A percentile compares a stretch with the other conserved stretches of the same genome.
Evolutionary conservation across 176 grass and related monocot genomes (phyloP).

Genomic region (Aegilops umbellulata): DNA sequence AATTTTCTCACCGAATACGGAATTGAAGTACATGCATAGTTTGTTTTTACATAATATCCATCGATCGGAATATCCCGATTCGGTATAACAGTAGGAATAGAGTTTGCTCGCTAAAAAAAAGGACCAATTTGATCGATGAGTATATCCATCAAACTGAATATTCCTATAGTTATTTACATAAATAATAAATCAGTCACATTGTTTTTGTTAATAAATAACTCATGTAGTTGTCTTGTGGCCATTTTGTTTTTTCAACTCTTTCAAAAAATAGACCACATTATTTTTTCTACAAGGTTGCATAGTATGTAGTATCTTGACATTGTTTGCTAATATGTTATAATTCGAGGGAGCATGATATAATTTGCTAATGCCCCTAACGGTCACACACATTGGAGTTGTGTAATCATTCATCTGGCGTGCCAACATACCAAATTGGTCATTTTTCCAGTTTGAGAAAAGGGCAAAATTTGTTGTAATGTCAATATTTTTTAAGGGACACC

Average conservation of each 20-base stretch:
- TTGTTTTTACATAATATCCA: too few relatives aligned
- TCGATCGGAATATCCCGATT: too few relatives aligned
- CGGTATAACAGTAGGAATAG: too few relatives aligned
- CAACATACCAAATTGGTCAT: background rate
- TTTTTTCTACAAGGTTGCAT: background rate
- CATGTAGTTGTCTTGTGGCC: background rate
- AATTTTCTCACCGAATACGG: background rate
- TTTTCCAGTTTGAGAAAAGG: background rate
- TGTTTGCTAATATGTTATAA: background rate
- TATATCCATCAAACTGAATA: background rate
- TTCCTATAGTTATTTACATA: background rate
- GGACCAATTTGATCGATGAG: too few relatives aligned
- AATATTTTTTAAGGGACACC: too few relatives aligned
- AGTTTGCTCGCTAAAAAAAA: too few relatives aligned
- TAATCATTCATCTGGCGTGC: too few relatives aligned
- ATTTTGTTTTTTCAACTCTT: background rate
- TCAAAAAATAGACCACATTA: background rate
- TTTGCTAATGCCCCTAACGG: too few relatives aligned
- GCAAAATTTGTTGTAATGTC: too few relatives aligned
- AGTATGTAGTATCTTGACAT: background rate
- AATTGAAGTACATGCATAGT: too few relatives aligned
- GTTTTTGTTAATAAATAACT: background rate
- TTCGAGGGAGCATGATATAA: background rate
- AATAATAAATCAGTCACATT: background rate
- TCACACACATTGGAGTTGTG: too few relatives aligned